Evolutionary conservation across 148 eudicot species (phyloP).

Genomic region (Cornus florida): DNA sequence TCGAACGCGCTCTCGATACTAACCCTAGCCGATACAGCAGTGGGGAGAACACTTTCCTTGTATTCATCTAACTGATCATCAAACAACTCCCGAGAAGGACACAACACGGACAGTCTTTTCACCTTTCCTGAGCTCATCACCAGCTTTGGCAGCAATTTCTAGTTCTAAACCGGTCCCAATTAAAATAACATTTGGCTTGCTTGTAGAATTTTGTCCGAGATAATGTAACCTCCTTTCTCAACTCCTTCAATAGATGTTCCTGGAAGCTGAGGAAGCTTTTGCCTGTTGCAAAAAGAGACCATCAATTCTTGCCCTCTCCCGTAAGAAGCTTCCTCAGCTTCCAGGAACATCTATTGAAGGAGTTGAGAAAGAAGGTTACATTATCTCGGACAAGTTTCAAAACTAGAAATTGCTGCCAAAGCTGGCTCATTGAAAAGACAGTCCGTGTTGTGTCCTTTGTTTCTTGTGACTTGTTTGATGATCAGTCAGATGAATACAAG

Average conservation of each 20-base stretch:
- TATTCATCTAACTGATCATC: slow-evolving; percentile 47
- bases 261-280: slow-evolving; percentile 50
- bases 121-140: slow-evolving; percentile 59
- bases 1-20: slow-evolving; percentile 8
- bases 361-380: slow-evolving; percentile 61
- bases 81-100: slow-evolving; percentile 58
- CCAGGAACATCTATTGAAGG: slow-evolving; percentile 57
- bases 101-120: slow-evolving; percentile 57
- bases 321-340: slow-evolving; percentile 55
- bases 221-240: slow-evolving; percentile 56
- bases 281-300: slow-evolving; percentile 41
- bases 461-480: slow-evolving; percentile 54
- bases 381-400: slow-evolving; percentile 55
- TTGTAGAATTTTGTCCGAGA: slow-evolving; percentile 55
- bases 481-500: slow-evolving; percentile 51
- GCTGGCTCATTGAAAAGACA: slow-evolving; percentile 57
- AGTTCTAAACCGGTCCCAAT: slow-evolving; percentile 57
- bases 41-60: slow-evolving; percentile 61
- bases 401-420: slow-evolving; percentile 54
- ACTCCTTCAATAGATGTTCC: slow-evolving; percentile 62
- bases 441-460: slow-evolving; percentile 57
- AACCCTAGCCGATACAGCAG: slow-evolving; percentile 25
- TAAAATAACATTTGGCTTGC: slow-evolving; percentile 55
- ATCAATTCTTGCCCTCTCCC: slow-evolving; percentile 57
- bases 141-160: slow-evolving; percentile 58